Evolutionary conservation across 805 yeast genomes (phyloP).

Genomic region (Middelhovenomyces tepae): DNA sequence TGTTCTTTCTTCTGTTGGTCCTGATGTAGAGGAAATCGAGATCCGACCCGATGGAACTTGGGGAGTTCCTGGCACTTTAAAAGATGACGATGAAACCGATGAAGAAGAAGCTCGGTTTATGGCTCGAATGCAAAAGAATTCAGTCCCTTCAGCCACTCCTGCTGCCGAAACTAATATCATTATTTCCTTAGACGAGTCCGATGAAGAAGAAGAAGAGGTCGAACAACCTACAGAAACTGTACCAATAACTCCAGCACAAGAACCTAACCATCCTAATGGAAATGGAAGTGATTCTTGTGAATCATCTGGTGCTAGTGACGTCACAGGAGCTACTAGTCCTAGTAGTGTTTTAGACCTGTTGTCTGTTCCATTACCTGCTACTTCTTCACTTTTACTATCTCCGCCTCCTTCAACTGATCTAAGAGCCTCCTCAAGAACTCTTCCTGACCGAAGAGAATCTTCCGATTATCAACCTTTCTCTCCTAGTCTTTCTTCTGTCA

Average conservation of each 20-base stretch:
- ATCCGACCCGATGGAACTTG: constrained; percentile 69
- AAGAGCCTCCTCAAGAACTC: not conserved
- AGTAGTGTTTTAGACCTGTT: not conserved
- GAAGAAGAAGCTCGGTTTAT: constrained; percentile 19
- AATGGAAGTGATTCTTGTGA: too few relatives aligned
- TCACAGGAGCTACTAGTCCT: not conserved
- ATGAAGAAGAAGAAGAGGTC: constrained; percentile 35
- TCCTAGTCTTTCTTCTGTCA: not conserved
- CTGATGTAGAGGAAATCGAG: constrained; percentile 58
- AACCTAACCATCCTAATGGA: constrained; percentile 3
- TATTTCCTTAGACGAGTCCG: constrained; percentile 44
- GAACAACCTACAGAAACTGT: too few relatives aligned
- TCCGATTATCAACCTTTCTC: not conserved
- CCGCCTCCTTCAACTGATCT: not conserved
- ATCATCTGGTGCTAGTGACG: too few relatives aligned
- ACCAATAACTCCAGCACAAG: constrained; percentile 8
- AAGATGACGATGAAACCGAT: constrained; percentile 5
- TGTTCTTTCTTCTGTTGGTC: too few relatives aligned
- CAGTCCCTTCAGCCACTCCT: not conserved
- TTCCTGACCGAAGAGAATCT: not conserved
- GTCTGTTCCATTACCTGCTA: not conserved
- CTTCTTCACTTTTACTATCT: not conserved
- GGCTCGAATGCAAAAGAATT: constrained; percentile 1
- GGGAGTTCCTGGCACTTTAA: constrained; percentile 31
- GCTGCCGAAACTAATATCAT: constrained; percentile 28